Evolutionary conservation across 2,329 filamentous ascomycete species (phyloP).

Genomic region (Colletotrichum musae): DNA sequence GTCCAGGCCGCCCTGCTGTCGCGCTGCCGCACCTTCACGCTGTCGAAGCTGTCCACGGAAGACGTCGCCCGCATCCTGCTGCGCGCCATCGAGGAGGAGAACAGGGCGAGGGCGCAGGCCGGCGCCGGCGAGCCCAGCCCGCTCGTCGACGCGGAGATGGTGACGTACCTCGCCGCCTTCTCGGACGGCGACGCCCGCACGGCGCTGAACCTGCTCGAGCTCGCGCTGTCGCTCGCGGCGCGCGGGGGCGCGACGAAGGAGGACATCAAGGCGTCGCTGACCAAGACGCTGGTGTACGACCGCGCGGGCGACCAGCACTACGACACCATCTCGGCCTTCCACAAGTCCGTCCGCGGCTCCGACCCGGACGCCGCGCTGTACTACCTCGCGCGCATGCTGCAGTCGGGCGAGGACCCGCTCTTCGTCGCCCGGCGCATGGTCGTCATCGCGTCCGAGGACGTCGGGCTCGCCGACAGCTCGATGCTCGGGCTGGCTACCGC

Average conservation of each 20-base stretch:
- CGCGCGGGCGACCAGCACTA: conserved; percentile 97
- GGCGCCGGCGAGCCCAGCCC: conserved; percentile 56
- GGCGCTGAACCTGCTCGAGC: conserved; percentile 90
- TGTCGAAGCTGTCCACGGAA: conserved; percentile 80
- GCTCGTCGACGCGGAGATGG: conserved; percentile 82
- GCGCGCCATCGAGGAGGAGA: conserved; percentile 79
- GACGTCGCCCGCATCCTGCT: conserved; percentile 81
- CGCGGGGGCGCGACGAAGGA: conserved; percentile 78
- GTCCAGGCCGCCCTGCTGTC: conserved; percentile 90
- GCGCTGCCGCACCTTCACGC: conserved; percentile 90
- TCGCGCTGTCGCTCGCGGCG: conserved; percentile 83
- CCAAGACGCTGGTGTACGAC: conserved; percentile 95
- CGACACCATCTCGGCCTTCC: conserved; percentile 96
- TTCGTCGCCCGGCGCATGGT: conserved; percentile 95
- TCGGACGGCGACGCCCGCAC: conserved; percentile 94
- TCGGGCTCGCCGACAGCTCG: conserved; percentile 89
- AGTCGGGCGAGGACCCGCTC: conserved; percentile 92
- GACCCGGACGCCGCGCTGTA: conserved; percentile 92
- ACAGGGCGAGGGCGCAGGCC: background rate
- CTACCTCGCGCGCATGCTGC: conserved; percentile 95
- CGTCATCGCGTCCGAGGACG: conserved; percentile 94
- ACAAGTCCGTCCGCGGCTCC: conserved; percentile 92
- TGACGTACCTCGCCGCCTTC: conserved; percentile 87
- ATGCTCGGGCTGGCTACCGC: conserved; percentile 88
- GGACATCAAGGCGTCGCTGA: conserved; percentile 85